A percentile compares a stretch with the other conserved stretches of the same genome.
phyloP scores from a whole-genome alignment of 208 protist genomes.

The Entamoeba dispar region DNA sequence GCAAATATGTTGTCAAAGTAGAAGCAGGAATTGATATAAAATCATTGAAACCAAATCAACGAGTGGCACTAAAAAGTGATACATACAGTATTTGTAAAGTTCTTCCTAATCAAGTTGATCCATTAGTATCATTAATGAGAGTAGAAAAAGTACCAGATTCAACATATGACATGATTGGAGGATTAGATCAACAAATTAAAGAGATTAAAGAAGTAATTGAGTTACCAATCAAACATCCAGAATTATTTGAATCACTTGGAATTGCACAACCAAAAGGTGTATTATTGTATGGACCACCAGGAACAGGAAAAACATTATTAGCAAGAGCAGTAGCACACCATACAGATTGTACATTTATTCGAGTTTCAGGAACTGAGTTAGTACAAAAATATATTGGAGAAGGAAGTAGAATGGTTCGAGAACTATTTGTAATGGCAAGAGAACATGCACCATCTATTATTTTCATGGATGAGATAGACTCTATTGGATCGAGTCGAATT shows the following conservation, averaged over 20 bases:
- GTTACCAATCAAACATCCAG: constrained; percentile 89
- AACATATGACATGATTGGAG: constrained; percentile 96
- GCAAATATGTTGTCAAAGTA: too few species aligned
- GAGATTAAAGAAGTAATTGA: constrained; percentile 97
- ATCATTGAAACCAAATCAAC: too few species aligned
- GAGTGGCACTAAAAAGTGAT: too few species aligned
- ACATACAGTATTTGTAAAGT: constrained; percentile 98
- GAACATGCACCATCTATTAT: constrained; percentile 97
- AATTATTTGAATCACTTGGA: constrained; percentile 86
- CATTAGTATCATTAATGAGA: constrained; percentile 97
- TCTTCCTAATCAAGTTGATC: constrained; percentile 95
- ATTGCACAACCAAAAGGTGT: constrained; percentile 99
- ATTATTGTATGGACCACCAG: too few species aligned
- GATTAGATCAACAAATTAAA: constrained; percentile 92
- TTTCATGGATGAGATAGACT: too few species aligned
- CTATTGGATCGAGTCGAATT: constrained; percentile 71
- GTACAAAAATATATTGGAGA: constrained; percentile 83
- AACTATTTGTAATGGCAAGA: constrained; percentile 96
- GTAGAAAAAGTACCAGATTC: constrained; percentile 71
- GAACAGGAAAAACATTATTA: constrained; percentile 94
- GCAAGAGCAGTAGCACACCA: constrained; percentile 96
- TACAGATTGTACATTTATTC: constrained; percentile 96
- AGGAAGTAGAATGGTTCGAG: too few species aligned
- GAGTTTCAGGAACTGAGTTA: constrained; percentile 96
- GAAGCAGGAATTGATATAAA: too few species aligned